These are phyloP conservation scores for Termitomyces heimii DNA, from an alignment of 768 basidiomycete species.

Conservation along the genomic window DNA sequence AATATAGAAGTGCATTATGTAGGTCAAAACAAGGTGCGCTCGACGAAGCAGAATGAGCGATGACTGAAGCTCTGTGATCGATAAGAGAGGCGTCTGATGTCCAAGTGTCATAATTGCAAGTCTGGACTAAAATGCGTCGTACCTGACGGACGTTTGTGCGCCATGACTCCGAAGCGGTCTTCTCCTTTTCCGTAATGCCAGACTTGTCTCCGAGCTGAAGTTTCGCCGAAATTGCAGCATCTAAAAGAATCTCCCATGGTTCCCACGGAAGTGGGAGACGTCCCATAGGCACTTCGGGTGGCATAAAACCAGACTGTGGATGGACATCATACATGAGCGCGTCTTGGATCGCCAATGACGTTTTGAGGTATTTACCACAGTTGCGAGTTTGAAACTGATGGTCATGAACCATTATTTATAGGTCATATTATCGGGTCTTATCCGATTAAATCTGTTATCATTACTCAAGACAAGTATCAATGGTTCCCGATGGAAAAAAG, in stretches of 20 bases:
- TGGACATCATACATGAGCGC: conserved; percentile 13
- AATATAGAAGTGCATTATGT: conserved; percentile 73
- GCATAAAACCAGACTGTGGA: conserved; percentile 15
- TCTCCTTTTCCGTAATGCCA: conserved; percentile 28
- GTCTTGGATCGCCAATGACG: neutral
- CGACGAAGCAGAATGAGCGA: conserved; percentile 59
- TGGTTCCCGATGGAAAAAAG: too few relatives aligned
- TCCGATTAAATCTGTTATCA: neutral
- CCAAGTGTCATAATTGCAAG: neutral
- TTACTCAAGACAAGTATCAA: too few relatives aligned
- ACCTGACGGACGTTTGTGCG: conserved; percentile 37
- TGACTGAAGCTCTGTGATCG: conserved; percentile 35
- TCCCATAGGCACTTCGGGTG: conserved; percentile 6
- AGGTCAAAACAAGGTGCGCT: conserved; percentile 69
- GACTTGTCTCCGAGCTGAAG: conserved; percentile 50
- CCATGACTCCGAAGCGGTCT: conserved; percentile 37
- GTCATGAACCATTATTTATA: neutral
- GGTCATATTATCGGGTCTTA: neutral
- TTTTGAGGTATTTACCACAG: neutral
- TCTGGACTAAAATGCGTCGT: conserved; percentile 10
- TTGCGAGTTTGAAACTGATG: neutral
- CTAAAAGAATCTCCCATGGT: conserved; percentile 13
- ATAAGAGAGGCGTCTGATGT: conserved; percentile 48
- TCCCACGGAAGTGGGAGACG: conserved; percentile 14
- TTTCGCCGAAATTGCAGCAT: conserved; percentile 11